phyloP scores from a whole-genome alignment of 805 yeast genomes.

The Ascoidea asiatica region DNA sequence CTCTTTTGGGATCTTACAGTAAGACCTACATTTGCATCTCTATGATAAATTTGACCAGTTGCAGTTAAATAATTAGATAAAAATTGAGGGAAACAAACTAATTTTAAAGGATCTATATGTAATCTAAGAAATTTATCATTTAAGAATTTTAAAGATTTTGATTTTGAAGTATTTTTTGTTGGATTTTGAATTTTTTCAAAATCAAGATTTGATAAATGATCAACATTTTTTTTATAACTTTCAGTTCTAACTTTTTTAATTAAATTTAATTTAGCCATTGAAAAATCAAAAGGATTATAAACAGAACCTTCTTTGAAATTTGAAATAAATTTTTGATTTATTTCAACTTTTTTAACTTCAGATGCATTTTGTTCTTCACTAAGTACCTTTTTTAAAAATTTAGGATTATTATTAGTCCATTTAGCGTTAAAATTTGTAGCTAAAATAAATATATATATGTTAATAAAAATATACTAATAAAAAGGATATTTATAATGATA shows the following conservation, averaged over 20 bases:
- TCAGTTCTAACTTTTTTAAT: slow-evolving; percentile 31
- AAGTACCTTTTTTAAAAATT: too few species aligned
- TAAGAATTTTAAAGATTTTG: slow-evolving; percentile 11
- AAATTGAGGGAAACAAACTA: slow-evolving; percentile 59
- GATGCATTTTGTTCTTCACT: too few species aligned
- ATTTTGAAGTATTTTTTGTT: slow-evolving; percentile 13
- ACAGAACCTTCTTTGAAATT: slow-evolving; percentile 36
- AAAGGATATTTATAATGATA: too few species aligned
- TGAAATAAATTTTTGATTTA: slow-evolving; percentile 26
- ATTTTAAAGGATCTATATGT: slow-evolving; percentile 54
- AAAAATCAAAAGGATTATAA: slow-evolving; percentile 77
- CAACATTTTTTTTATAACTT: too few species aligned
- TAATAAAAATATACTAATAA: too few species aligned
- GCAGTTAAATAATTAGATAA: slow-evolving; percentile 52
- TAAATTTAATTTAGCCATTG: slow-evolving; percentile 40
- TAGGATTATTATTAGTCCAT: too few species aligned
- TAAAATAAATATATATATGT: too few species aligned
- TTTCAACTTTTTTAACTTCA: slow-evolving; percentile 16
- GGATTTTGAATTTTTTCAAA: not conserved
- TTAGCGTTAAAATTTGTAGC: too few species aligned
- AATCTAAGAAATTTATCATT: slow-evolving; percentile 23
- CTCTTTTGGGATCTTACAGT: slow-evolving; percentile 52
- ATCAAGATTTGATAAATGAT: not conserved
- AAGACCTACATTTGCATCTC: slow-evolving; percentile 53
- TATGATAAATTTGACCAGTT: slow-evolving; percentile 66